phyloP scores from a whole-genome alignment of 2,329 filamentous ascomycete genomes.

The Epichloe baconii region DNA sequence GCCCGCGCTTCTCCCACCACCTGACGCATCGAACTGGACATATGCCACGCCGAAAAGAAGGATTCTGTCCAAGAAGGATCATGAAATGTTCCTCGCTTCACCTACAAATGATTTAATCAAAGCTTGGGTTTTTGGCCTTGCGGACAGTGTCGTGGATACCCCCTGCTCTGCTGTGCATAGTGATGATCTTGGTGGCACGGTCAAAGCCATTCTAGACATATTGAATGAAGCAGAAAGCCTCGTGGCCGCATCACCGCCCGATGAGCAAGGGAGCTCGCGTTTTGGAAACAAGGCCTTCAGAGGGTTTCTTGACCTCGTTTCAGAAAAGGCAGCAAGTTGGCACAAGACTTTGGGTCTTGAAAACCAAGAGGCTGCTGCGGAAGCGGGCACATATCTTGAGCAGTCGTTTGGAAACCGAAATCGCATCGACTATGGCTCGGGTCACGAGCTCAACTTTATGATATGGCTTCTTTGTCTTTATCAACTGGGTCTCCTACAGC shows the following conservation, averaged over 20 bases:
- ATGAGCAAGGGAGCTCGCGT: slow-evolving; percentile 76
- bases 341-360: slow-evolving; percentile 46
- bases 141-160: slow-evolving; percentile 64
- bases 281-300: slow-evolving; percentile 94
- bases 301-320: slow-evolving; percentile 59
- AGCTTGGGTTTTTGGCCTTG: slow-evolving; percentile 75
- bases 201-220: slow-evolving; percentile 54
- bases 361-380: slow-evolving; percentile 42
- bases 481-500: slow-evolving; percentile 54
- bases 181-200: slow-evolving; percentile 43
- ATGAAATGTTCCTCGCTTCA: slow-evolving; percentile 68
- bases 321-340: slow-evolving; percentile 45
- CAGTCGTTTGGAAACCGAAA: slow-evolving; percentile 76
- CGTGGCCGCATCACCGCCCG: slow-evolving; percentile 57
- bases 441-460: slow-evolving; percentile 93
- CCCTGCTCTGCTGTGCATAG: slow-evolving; percentile 48
- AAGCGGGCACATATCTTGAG: slow-evolving; percentile 67
- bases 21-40: slow-evolving; percentile 42
- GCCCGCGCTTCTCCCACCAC: slow-evolving; percentile 56
- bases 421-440: slow-evolving; percentile 91
- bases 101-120: slow-evolving; percentile 63
- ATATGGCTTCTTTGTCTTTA: slow-evolving; percentile 94
- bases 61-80: slow-evolving; percentile 71
- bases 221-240: slow-evolving; percentile 57
- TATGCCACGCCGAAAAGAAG: slow-evolving; percentile 61